Percentiles rank a stretch among this genome's conserved stretches.
Evolutionary conservation across 345 rosid genomes (phyloP).

Genomic region (Salix dunnii): DNA sequence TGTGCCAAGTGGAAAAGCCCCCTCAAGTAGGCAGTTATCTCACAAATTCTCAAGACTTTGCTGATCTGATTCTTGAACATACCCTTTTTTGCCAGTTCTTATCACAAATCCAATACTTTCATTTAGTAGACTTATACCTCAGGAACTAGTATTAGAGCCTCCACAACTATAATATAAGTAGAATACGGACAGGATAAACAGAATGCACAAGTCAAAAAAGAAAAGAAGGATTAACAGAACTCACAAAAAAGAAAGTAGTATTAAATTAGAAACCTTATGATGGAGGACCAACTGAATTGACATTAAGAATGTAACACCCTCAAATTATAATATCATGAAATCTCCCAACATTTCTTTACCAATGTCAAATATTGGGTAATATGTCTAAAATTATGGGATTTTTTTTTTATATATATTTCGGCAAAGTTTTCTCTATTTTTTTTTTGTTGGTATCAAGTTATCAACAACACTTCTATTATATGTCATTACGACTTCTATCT

Average conservation of each 20-base stretch:
- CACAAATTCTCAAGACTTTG: neutral
- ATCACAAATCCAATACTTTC: neutral
- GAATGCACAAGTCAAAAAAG: neutral
- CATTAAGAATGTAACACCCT: too few relatives aligned
- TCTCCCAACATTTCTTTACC: too few relatives aligned
- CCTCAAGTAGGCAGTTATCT: neutral
- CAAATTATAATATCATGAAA: too few relatives aligned
- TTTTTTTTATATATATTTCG: too few relatives aligned
- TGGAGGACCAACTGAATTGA: neutral
- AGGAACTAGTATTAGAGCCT: neutral
- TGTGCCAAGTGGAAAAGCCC: neutral
- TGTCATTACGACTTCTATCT: too few relatives aligned
- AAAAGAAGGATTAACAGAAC: too few relatives aligned
- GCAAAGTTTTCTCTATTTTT: too few relatives aligned
- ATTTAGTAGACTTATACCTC: neutral
- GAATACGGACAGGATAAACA: neutral
- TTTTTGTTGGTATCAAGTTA: too few relatives aligned
- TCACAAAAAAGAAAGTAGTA: neutral
- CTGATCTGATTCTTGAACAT: neutral
- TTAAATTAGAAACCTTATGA: neutral
- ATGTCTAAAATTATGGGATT: too few relatives aligned
- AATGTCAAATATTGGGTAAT: too few relatives aligned
- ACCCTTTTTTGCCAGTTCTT: neutral
- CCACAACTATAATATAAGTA: neutral
- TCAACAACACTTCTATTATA: too few relatives aligned